These are phyloP conservation scores for Populus hybrid DNA, from an alignment of 441 rosid genomes.

Conservation along the genomic window DNA sequence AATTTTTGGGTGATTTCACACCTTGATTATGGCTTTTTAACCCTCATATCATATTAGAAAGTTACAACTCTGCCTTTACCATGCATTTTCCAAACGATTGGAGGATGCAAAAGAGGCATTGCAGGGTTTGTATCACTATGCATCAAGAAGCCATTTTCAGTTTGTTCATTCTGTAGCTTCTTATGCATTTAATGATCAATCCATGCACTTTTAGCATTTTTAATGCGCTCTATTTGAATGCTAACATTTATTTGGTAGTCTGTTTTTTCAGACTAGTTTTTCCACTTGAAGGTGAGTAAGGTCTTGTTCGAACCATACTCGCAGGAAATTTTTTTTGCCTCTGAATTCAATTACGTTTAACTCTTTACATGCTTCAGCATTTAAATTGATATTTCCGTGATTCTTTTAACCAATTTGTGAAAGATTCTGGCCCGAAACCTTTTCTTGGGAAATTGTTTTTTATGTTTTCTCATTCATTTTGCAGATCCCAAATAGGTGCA, in stretches of 20 bases:
- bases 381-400: neutral
- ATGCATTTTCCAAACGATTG: neutral
- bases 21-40: too few relatives aligned
- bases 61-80: neutral
- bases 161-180: neutral
- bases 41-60: neutral
- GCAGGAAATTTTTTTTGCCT: neutral
- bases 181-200: neutral
- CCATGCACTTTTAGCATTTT: too few relatives aligned
- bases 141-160: neutral
- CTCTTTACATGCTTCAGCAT: neutral
- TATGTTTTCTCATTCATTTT: slow-evolving; percentile 44
- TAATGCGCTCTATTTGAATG: neutral
- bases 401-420: slow-evolving; percentile 8
- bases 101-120: neutral
- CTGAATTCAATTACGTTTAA: too few relatives aligned
- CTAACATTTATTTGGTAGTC: neutral
- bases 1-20: too few relatives aligned
- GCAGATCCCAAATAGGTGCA: slow-evolving; percentile 63
- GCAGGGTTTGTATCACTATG: neutral
- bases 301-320: neutral
- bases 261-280: neutral
- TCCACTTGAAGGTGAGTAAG: neutral
- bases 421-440: slow-evolving; percentile 12
- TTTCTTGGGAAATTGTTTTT: slow-evolving; percentile 30